These are phyloP conservation scores for Olyra latifolia DNA, from an alignment of 176 grass and related monocot genomes.

Conservation along the genomic window DNA sequence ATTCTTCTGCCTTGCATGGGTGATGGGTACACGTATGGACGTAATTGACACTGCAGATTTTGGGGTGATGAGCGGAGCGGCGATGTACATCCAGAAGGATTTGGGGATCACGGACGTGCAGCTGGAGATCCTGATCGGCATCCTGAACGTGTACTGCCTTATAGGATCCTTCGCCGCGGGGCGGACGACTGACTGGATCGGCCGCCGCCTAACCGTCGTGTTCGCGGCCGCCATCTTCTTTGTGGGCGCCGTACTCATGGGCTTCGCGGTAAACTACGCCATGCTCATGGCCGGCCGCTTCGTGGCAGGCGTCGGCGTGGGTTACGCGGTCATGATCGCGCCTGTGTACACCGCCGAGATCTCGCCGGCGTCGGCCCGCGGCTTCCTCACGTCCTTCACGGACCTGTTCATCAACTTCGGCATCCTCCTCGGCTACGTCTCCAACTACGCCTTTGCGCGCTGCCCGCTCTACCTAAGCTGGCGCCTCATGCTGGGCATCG, in stretches of 20 bases:
- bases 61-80: conserved; percentile 63
- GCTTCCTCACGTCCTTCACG: conserved; percentile 76
- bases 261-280: conserved; percentile 48
- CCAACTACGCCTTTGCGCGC: conserved; percentile 60
- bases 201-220: conserved; percentile 52
- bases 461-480: conserved; percentile 39
- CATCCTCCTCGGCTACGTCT: conserved; percentile 81
- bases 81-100: conserved; percentile 46
- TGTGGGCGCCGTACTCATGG: conserved; percentile 52
- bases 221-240: conserved; percentile 52
- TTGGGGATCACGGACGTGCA: conserved; percentile 44
- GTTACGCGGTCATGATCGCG: conserved; percentile 62
- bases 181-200: conserved; percentile 53
- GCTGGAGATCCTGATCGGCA: conserved; percentile 50
- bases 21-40: background rate
- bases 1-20: background rate
- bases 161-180: conserved; percentile 49
- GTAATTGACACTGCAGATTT: conserved; percentile 25
- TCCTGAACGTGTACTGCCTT: conserved; percentile 55
- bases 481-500: conserved; percentile 77
- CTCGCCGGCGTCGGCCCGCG: conserved; percentile 52
- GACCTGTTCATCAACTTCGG: conserved; percentile 87
- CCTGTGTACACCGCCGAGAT: conserved; percentile 65
- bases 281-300: conserved; percentile 63
- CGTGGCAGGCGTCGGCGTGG: conserved; percentile 53